phyloP scores from a whole-genome alignment of 345 rosid species.

The Syzygium oleosum region DNA sequence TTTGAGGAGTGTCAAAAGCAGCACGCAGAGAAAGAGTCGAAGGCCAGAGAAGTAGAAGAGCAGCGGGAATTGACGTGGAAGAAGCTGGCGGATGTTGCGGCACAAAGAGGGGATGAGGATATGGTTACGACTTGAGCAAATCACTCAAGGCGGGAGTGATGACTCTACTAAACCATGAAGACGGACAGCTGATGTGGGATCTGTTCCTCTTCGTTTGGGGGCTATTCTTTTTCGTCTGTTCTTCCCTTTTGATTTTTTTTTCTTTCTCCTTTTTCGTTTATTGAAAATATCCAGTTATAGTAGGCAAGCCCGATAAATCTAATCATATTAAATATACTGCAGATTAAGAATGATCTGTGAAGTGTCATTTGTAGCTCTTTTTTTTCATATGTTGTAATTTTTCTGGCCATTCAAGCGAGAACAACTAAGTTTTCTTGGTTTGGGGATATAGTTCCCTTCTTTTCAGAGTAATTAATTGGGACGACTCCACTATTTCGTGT shows the following conservation, averaged over 20 bases:
- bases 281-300: not conserved
- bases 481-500: not conserved
- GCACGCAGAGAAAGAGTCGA: constrained; percentile 21
- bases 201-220: not conserved
- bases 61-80: constrained; percentile 34
- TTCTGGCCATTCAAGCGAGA: not conserved
- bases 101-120: constrained; percentile 21
- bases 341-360: constrained; percentile 1
- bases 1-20: constrained; percentile 37
- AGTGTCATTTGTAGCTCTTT: not conserved
- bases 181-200: not conserved
- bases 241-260: not conserved
- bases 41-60: constrained; percentile 30
- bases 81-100: constrained; percentile 31
- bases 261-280: not conserved
- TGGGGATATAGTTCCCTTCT: not conserved
- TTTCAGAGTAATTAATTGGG: not conserved
- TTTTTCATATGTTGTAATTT: not conserved
- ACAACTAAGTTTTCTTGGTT: not conserved
- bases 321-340: constrained; percentile 1
- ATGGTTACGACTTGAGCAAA: constrained; percentile 19
- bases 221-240: constrained; percentile 1
- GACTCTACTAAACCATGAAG: not conserved
- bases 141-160: not conserved
- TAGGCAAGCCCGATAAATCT: not conserved